Evolutionary conservation across 108 stramenopile species (phyloP).

Genomic region (Stephanodiscus triporus): DNA sequence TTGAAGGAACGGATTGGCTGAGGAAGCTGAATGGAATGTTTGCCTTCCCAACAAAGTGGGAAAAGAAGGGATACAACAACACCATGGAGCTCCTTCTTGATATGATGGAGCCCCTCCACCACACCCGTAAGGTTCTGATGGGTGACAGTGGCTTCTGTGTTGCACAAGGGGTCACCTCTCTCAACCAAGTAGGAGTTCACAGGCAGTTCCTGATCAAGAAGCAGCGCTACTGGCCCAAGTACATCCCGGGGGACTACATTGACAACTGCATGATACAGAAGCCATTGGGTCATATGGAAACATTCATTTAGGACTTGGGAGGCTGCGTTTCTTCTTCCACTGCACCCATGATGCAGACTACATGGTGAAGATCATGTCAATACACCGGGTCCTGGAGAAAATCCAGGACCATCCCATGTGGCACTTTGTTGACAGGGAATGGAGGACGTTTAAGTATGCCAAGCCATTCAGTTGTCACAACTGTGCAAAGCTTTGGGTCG

Average conservation of each 20-base stretch:
- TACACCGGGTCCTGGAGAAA: background rate
- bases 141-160: constrained; percentile 33
- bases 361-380: constrained; percentile 17
- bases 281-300: background rate
- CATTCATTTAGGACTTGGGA: constrained; percentile 1
- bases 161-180: constrained; percentile 3
- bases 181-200: constrained; percentile 15
- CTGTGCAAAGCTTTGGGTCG: constrained; percentile 1
- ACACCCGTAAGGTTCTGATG: constrained; percentile 9
- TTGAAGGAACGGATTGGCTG: constrained; percentile 15
- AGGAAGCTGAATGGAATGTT: background rate
- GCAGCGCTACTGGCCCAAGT: constrained; percentile 7
- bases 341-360: constrained; percentile 8
- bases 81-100: constrained; percentile 5
- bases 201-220: constrained; percentile 12
- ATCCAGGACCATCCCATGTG: constrained; percentile 9
- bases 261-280: constrained; percentile 3
- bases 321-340: constrained; percentile 8
- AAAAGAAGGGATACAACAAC: constrained; percentile 1
- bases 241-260: constrained; percentile 6
- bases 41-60: constrained; percentile 9
- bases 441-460: constrained; percentile 10
- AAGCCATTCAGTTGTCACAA: constrained; percentile 13
- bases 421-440: no score
- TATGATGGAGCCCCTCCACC: constrained; percentile 23